Base-by-base conservation (phyloP, 768 basidiomycete genomes). In the Lentinula guzmanii region DNA sequence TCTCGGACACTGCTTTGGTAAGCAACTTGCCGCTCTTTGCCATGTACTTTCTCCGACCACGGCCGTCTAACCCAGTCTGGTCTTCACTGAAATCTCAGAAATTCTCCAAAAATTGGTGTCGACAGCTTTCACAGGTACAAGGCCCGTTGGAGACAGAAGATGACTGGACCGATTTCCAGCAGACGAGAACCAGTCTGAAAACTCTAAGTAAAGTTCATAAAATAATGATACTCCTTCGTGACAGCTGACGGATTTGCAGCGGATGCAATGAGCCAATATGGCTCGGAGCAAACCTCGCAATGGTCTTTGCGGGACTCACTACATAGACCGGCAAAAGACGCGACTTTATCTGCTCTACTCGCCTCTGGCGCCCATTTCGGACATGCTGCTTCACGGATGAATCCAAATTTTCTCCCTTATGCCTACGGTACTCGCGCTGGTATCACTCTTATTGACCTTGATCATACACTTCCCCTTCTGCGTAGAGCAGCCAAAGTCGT, bases 281-380 rank as follows among this genome's bases (percentile, higher is more conserved):
- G 94, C n/a, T 95, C 94, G 21, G 86, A 85, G 0, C 86, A 87
- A 71, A 86, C 76, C 53, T 90, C 82, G 62, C 78, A 85, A 39
- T 95, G 82, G 73, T 86, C 86, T 71, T 86, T 92, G 1, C 83
- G 91, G 62, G 86, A 94, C 63, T 67, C 76, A 16, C 79, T 93
- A 35, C 84, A 86, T 66, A 81, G 81, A 63, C 89, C 92, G 28
- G 79, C 87, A 9, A 75, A 83, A 51, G 78, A 90, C 62, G 77
- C 88, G 57, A 93, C 96, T 2, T 78, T 94, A 53, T 96, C 95
- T 2, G 89, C 95, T 52, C 86, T 99, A 63, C 77, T 98, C 46
- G 95, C 97, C 1, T 81, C 95, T 13, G 94, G 94, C 28, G 95
- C 97, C 15, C 95, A 98, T 71, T 85, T 98, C 50, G 97, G 97